Evolutionary conservation across 1,139 yeast genomes (phyloP).

Genomic region (Candida neerlandica): DNA sequence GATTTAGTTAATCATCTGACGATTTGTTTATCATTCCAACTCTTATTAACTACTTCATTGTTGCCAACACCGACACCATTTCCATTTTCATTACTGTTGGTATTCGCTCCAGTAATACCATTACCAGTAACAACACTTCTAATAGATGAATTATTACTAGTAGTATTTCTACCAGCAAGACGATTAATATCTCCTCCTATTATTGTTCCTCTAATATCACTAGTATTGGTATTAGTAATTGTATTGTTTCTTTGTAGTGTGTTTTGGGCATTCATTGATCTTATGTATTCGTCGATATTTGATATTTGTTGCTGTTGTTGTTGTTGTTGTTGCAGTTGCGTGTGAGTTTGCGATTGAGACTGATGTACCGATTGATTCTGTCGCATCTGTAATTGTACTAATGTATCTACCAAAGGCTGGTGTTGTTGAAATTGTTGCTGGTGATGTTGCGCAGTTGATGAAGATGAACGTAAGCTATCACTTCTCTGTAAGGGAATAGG

Average conservation of each 20-base stretch:
- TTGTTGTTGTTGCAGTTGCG: background rate
- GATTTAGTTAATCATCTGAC: background rate
- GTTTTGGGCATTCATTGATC: slow-evolving; percentile 15
- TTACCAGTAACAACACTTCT: background rate
- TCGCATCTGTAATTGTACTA: slow-evolving; percentile 10
- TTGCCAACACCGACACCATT: background rate
- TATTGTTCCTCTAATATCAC: background rate
- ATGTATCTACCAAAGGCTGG: slow-evolving; percentile 8
- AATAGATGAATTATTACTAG: no score
- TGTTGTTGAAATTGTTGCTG: slow-evolving; percentile 6
- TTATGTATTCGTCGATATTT: slow-evolving; percentile 40
- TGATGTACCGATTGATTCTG: background rate
- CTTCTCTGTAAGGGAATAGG: background rate
- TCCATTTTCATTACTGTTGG: no score
- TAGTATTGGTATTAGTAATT: background rate
- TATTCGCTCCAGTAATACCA: slow-evolving; percentile 7
- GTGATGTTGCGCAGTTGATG: background rate
- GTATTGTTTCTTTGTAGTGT: background rate
- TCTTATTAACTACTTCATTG: background rate
- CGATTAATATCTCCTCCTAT: no score
- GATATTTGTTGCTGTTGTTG: slow-evolving; percentile 22
- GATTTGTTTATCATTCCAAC: slow-evolving; percentile 2
- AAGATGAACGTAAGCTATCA: background rate
- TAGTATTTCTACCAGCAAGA: no score
- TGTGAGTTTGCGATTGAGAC: no score